A percentile compares a stretch with the other conserved stretches of the same genome.
Evolutionary conservation across 305 asterid species (phyloP).

Genomic region (Petunia hybrid): DNA sequence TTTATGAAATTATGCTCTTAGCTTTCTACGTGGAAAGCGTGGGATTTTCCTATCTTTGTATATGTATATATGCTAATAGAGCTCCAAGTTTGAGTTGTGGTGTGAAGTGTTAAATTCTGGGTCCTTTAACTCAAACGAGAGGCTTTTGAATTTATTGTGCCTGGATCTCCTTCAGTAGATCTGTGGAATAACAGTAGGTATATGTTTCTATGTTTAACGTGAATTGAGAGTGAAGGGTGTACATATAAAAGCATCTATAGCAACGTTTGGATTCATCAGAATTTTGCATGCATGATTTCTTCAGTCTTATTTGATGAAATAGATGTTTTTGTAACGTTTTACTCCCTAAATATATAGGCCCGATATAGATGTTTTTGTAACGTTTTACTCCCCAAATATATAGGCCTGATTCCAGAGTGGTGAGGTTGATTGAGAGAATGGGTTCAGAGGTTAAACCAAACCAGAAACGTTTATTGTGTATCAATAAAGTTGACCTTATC

Average conservation of each 20-base stretch:
- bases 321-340: slow-evolving; percentile 32
- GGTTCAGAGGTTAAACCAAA: slow-evolving; percentile 65
- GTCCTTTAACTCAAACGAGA: neutral
- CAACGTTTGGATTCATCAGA: slow-evolving; percentile 6
- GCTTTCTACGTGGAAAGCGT: neutral
- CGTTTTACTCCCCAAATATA: slow-evolving; percentile 36
- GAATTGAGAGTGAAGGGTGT: neutral
- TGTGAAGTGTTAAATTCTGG: neutral
- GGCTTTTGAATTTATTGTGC: slow-evolving; percentile 5
- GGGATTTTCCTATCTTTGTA: neutral
- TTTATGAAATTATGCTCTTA: neutral
- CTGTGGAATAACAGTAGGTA: neutral
- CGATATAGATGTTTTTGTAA: slow-evolving; percentile 46
- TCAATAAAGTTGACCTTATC: slow-evolving; percentile 92
- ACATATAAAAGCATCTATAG: neutral
- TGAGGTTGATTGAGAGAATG: slow-evolving; percentile 89
- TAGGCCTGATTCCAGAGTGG: slow-evolving; percentile 96
- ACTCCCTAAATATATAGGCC: slow-evolving; percentile 60
- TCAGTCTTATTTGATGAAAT: neutral
- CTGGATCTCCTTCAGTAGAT: slow-evolving; percentile 5
- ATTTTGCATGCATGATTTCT: neutral
- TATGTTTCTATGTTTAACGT: slow-evolving; percentile 18
- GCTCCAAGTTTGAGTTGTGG: slow-evolving; percentile 12
- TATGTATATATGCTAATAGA: no score
- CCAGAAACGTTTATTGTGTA: slow-evolving; percentile 88